phyloP scores from a whole-genome alignment of 495 filamentous ascomycete genomes.

The Lindgomyces ingoldianus region DNA sequence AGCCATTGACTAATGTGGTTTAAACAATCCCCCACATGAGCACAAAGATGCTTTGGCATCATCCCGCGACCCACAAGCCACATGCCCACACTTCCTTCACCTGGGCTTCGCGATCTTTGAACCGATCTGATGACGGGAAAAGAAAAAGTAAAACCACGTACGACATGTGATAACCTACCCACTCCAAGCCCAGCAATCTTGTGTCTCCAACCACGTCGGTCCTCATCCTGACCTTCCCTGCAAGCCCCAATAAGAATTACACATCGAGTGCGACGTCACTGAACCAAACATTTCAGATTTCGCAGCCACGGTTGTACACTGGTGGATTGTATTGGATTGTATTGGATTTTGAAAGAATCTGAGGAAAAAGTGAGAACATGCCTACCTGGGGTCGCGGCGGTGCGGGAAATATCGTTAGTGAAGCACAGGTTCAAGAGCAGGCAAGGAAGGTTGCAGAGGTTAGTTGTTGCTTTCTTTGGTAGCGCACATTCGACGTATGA shows the following conservation, averaged over 20 bases:
- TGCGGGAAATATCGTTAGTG: slow-evolving; percentile 63
- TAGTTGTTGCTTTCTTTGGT: not conserved
- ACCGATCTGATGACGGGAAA: not conserved
- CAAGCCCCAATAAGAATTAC: not conserved
- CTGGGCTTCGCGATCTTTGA: not conserved
- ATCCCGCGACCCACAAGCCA: slow-evolving; percentile 1
- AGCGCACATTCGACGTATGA: too few relatives aligned
- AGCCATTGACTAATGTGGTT: not conserved
- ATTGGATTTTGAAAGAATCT: not conserved
- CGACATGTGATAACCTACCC: slow-evolving; percentile 2
- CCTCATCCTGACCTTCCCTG: not conserved
- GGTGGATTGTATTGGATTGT: not conserved
- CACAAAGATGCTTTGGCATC: not conserved
- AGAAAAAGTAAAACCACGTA: not conserved
- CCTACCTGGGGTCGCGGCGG: slow-evolving; percentile 56
- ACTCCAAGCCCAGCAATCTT: not conserved
- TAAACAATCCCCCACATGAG: not conserved
- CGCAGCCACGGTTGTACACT: not conserved
- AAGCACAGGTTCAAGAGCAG: slow-evolving; percentile 55
- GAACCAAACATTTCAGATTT: not conserved
- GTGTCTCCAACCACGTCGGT: not conserved
- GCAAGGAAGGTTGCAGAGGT: slow-evolving; percentile 32
- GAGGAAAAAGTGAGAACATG: slow-evolving; percentile 21
- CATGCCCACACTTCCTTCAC: not conserved
- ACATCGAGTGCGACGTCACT: not conserved